These are phyloP conservation scores for Neonectria magnoliae DNA, from an alignment of 2,329 filamentous ascomycete genomes.

Conservation along the genomic window DNA sequence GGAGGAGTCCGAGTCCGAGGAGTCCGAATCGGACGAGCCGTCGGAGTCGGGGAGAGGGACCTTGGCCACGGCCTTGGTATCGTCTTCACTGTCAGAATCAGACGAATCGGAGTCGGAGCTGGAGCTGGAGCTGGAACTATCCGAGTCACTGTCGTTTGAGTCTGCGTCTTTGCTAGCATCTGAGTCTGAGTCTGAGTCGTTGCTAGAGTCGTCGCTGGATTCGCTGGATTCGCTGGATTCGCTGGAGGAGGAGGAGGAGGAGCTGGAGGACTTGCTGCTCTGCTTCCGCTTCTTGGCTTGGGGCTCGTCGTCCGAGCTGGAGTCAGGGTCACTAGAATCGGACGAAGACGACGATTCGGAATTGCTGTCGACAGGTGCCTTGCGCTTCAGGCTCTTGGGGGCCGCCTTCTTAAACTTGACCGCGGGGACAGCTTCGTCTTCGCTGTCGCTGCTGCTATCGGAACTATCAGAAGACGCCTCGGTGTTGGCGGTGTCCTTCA, in stretches of 20 bases:
- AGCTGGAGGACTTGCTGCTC: constrained; percentile 31
- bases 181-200: constrained; percentile 48
- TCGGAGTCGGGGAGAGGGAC: constrained; percentile 56
- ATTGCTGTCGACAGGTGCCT: constrained; percentile 47
- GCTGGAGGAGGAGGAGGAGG: constrained; percentile 33
- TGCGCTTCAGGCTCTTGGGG: constrained; percentile 53
- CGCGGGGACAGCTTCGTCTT: constrained; percentile 38
- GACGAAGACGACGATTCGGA: constrained; percentile 47
- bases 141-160: constrained; percentile 37
- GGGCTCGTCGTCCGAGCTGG: constrained; percentile 59
- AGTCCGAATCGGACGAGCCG: constrained; percentile 45
- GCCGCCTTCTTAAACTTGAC: constrained; percentile 24
- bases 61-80: constrained; percentile 50
- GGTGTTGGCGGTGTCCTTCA: constrained; percentile 53
- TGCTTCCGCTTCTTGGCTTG: constrained; percentile 62
- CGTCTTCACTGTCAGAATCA: constrained; percentile 51
- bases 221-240: constrained; percentile 26
- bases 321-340: constrained; percentile 50
- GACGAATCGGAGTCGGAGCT: constrained; percentile 49
- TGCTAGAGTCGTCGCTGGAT: constrained; percentile 32
- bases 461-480: constrained; percentile 49
- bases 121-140: constrained; percentile 42
- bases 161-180: constrained; percentile 47
- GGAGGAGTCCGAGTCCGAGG: constrained; percentile 52
- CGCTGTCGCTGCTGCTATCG: constrained; percentile 42